Evolutionary conservation across 2,329 filamentous ascomycete species (phyloP).

Genomic region (Botryotinia narcissicola): DNA sequence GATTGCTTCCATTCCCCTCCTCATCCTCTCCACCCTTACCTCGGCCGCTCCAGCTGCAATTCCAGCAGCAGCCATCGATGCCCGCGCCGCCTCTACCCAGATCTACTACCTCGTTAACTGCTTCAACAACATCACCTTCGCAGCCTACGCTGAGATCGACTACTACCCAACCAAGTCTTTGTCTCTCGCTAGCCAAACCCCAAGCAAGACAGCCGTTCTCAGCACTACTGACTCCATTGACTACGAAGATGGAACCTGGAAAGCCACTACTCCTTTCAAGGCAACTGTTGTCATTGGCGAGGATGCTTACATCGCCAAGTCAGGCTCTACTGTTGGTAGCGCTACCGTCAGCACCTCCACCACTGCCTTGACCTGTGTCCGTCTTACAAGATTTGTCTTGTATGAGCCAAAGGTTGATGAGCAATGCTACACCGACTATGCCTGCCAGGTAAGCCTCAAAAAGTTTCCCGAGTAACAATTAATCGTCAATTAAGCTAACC

Average conservation of each 20-base stretch:
- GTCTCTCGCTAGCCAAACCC: conserved; percentile 1
- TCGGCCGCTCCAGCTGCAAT: conserved; percentile 10
- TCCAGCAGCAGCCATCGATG: conserved; percentile 1
- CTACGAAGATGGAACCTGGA: conserved; percentile 21
- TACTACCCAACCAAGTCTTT: conserved; percentile 8
- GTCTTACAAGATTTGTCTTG: conserved; percentile 17
- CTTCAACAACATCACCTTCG: conserved; percentile 12
- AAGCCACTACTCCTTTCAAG: not conserved
- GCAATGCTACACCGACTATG: conserved; percentile 20
- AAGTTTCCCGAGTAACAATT: not conserved
- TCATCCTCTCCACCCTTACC: conserved; percentile 14
- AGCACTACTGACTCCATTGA: conserved; percentile 7
- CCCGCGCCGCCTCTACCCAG: not conserved
- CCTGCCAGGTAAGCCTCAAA: conserved; percentile 12
- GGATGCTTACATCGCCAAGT: conserved; percentile 1
- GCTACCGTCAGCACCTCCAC: conserved; percentile 9
- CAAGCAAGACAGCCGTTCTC: conserved; percentile 2
- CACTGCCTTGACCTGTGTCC: not conserved
- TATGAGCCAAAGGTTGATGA: conserved; percentile 10
- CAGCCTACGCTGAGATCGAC: conserved; percentile 14
- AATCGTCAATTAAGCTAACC: conserved; percentile 2
- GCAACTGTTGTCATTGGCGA: not conserved
- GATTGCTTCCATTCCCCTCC: conserved; percentile 14
- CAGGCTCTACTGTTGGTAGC: not conserved
- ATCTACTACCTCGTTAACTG: conserved; percentile 22